Evolutionary conservation across 2,329 filamentous ascomycete species (phyloP).

Genomic region (Zymoseptoria brevis): DNA sequence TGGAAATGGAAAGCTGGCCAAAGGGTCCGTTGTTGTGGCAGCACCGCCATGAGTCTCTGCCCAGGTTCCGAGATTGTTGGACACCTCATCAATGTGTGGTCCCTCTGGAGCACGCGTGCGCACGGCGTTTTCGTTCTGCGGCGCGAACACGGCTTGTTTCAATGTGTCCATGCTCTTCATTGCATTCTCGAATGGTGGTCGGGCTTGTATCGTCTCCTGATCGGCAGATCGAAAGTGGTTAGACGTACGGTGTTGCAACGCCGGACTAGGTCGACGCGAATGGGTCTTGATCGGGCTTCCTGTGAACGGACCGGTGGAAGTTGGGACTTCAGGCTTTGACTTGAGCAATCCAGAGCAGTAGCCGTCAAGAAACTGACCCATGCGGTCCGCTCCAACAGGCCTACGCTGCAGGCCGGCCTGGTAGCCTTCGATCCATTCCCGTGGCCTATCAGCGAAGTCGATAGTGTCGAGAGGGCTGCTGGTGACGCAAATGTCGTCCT

Average conservation of each 20-base stretch:
- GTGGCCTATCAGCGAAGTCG: conserved; percentile 22
- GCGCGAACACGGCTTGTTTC: conserved; percentile 26
- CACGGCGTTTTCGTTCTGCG: conserved; percentile 29
- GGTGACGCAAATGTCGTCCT: conserved; percentile 8
- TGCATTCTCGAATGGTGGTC: conserved; percentile 18
- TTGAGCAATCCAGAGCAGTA: conserved; percentile 29
- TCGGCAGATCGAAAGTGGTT: conserved; percentile 9
- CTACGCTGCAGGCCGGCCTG: conserved; percentile 26
- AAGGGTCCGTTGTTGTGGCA: conserved; percentile 4
- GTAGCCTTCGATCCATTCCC: conserved; percentile 28
- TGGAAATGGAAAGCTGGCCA: conserved; percentile 17
- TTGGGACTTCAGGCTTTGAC: conserved; percentile 9
- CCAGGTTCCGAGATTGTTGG: conserved; percentile 27
- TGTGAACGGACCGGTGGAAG: conserved; percentile 9
- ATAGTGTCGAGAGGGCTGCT: conserved; percentile 3
- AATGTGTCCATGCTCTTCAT: conserved; percentile 22
- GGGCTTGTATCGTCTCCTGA: conserved; percentile 1
- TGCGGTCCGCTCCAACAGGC: conserved; percentile 19
- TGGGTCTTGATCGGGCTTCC: conserved; percentile 20
- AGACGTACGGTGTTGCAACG: conserved; percentile 7
- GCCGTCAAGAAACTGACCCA: conserved; percentile 26
- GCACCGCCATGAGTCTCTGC: conserved; percentile 16
- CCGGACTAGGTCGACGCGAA: conserved; percentile 22
- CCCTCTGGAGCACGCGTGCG: conserved; percentile 24
- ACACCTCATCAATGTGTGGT: conserved; percentile 18